These are phyloP conservation scores for Orbilia blumenaviensis DNA, from an alignment of 2,329 filamentous ascomycete genomes.

Conservation along the genomic window DNA sequence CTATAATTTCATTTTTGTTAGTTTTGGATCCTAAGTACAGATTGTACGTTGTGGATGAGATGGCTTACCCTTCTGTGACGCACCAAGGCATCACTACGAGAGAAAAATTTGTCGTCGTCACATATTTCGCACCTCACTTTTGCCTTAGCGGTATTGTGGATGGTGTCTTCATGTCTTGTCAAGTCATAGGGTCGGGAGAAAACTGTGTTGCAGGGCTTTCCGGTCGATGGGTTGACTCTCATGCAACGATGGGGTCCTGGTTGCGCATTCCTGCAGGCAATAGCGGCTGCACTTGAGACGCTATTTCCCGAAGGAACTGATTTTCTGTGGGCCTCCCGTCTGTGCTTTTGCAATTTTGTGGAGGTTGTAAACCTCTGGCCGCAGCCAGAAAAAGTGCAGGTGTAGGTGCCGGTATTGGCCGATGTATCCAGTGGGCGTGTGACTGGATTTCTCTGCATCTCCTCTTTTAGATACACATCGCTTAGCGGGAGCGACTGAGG, in stretches of 20 bases:
- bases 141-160: slow-evolving; percentile 92
- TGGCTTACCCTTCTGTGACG: slow-evolving; percentile 73
- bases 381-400: slow-evolving; percentile 94
- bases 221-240: slow-evolving; percentile 91
- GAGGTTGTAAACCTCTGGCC: slow-evolving; percentile 87
- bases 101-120: slow-evolving; percentile 96
- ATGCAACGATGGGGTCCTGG: slow-evolving; percentile 93
- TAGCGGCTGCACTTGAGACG: slow-evolving; percentile 64
- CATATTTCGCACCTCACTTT: slow-evolving; percentile 94
- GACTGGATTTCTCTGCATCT: slow-evolving; percentile 24
- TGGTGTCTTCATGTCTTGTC: slow-evolving; percentile 95
- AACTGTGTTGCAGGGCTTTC: slow-evolving; percentile 91
- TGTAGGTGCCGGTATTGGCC: slow-evolving; percentile 88
- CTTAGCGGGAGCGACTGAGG: slow-evolving; percentile 19
- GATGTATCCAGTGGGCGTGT: slow-evolving; percentile 58
- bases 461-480: slow-evolving; percentile 44
- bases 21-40: slow-evolving; percentile 25
- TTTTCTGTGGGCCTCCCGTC: slow-evolving; percentile 88
- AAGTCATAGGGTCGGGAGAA: slow-evolving; percentile 97
- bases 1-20: slow-evolving; percentile 54
- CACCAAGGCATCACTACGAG: slow-evolving; percentile 90
- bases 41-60: slow-evolving; percentile 24
- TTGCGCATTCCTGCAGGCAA: slow-evolving; percentile 78
- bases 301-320: slow-evolving; percentile 67
- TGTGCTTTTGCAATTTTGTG: slow-evolving; percentile 88